Conservation (phyloP, 768 basidiomycete species). For the Leccinum obscurum region DNA sequence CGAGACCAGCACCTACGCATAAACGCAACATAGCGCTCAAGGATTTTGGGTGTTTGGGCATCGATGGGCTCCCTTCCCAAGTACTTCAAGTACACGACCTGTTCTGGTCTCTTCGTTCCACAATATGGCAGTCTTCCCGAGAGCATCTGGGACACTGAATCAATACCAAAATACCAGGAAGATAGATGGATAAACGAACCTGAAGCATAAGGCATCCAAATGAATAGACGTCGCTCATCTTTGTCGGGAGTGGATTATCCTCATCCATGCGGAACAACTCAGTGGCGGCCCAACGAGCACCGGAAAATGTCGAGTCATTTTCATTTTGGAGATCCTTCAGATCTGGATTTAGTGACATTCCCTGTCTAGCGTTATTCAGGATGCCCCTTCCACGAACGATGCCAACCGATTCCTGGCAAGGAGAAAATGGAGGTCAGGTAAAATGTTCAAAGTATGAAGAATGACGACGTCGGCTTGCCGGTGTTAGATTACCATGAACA, state of each 20-base stretch:
- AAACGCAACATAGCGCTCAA: conserved; percentile 3
- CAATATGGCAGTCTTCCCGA: conserved; percentile 12
- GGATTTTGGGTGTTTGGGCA: conserved; percentile 3
- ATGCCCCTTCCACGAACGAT: conserved; percentile 5
- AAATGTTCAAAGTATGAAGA: not conserved
- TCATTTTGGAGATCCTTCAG: not conserved
- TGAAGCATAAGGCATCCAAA: conserved; percentile 19
- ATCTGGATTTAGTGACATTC: not conserved
- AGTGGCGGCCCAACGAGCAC: conserved; percentile 16
- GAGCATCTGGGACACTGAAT: conserved; percentile 1
- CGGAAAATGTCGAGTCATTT: not conserved
- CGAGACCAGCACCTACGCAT: conserved; percentile 13
- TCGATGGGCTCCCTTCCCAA: conserved; percentile 18
- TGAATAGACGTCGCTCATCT: conserved; percentile 18
- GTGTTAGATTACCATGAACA: conserved; percentile 13
- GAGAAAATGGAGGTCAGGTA: not conserved
- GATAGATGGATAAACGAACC: conserved; percentile 2
- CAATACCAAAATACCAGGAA: not conserved
- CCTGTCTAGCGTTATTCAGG: not conserved
- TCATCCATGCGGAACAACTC: conserved; percentile 9
- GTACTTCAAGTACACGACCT: conserved; percentile 16
- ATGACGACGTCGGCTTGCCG: not conserved
- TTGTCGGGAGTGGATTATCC: conserved; percentile 1
- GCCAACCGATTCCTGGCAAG: conserved; percentile 4
- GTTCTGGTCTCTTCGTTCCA: conserved; percentile 8